phyloP scores from a whole-genome alignment of 768 basidiomycete genomes.

The Mycena indigotica region DNA sequence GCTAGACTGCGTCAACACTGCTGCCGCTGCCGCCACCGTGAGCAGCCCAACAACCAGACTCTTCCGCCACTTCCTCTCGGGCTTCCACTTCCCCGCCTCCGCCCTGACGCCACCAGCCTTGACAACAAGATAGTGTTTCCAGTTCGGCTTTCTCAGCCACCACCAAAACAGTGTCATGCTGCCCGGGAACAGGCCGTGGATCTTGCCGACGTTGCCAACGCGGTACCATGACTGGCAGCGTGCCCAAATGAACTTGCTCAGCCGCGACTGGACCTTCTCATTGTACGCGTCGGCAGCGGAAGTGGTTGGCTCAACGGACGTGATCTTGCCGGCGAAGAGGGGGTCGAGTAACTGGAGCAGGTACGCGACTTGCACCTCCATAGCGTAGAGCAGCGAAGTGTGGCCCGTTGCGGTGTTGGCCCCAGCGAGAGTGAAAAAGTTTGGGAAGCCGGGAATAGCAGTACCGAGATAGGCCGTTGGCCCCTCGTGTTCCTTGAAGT shows the following conservation, averaged over 20 bases:
- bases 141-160: conserved; percentile 4
- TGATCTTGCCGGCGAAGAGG: conserved; percentile 48
- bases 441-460: conserved; percentile 59
- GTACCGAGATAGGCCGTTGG: conserved; percentile 56
- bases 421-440: conserved; percentile 50
- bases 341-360: conserved; percentile 55
- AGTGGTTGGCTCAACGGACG: conserved; percentile 51
- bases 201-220: conserved; percentile 34
- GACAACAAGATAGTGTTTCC: conserved; percentile 9
- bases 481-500: conserved; percentile 50
- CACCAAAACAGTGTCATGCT: conserved; percentile 11
- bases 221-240: conserved; percentile 59
- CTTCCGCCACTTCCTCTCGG: not conserved
- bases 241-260: conserved; percentile 53
- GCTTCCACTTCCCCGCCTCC: not conserved
- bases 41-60: too few species aligned
- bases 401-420: conserved; percentile 63
- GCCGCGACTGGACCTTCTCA: conserved; percentile 49
- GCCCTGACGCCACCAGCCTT: not conserved
- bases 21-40: not conserved
- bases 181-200: conserved; percentile 13
- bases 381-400: conserved; percentile 56
- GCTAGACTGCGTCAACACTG: not conserved
- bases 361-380: conserved; percentile 58
- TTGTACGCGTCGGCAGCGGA: conserved; percentile 54